Evolutionary conservation across 345 rosid genomes (phyloP), one percentile per base, ranked within the genome.

Genomic region (Eucalyptus tenuipes): DNA sequence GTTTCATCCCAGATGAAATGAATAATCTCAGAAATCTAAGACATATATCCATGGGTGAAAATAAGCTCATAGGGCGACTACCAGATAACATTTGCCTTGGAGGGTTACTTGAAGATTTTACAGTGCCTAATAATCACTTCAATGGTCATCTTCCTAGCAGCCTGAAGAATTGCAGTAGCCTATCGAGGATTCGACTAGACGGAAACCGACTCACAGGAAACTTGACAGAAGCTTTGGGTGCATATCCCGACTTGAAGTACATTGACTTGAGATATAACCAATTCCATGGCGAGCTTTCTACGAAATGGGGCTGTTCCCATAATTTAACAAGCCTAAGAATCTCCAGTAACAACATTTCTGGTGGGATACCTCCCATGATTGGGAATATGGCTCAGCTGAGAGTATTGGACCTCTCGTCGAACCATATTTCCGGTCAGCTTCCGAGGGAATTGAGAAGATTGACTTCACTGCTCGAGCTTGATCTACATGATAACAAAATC

Each of bases 181-280:
- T 92, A 88, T 1, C 5, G 5, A 88, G 91, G 45, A 66, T 88
- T 5, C 85, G 87, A 44, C 91, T 92, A 48, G 80, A 90, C 2
- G n/a, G 87, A 68, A 91, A 92, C 91, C 92, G 48, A 27, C 86
- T 92, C 14, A 82, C 86, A 5, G 93, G 93, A 27, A 89, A 92
- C 55, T 3, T 90, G 59, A 75, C 89, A n/a, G 89, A 89, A 82
- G 82, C 0, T 75, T 20, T 75, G 24, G 82, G 82, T 10, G 82
- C 82, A 40, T 75, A 37, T 75, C 47, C 82, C 45, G 6, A 37
- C 14, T 75, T 75, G 82, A 75, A 20, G 47, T 75, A 75, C 47
- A 37, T 75, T 10, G 82, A 75, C 3, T 75, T 75, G 82, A 75
- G 82, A 10, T 37, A 10, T 10, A 75, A 75, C 82, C 47, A 11